A percentile compares a stretch with the other conserved stretches of the same genome.
Evolutionary conservation across 2,329 filamentous ascomycete species (phyloP).

Genomic region (Fusarium mexicanum): DNA sequence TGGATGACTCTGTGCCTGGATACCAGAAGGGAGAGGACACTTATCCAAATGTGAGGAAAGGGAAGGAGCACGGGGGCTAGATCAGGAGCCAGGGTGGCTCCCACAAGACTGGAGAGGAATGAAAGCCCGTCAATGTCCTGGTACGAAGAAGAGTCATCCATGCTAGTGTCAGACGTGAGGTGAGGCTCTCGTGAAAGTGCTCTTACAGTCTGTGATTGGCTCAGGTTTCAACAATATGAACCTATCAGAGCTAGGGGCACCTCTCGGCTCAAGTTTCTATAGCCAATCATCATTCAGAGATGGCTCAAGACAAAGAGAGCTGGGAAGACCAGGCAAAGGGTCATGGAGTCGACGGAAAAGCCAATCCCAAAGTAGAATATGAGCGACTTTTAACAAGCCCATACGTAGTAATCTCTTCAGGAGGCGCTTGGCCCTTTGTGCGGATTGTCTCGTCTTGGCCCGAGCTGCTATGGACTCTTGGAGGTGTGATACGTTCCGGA

Average conservation of each 20-base stretch:
- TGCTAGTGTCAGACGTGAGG: constrained; percentile 47
- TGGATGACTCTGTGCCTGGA: constrained; percentile 4
- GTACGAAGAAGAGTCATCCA: constrained; percentile 40
- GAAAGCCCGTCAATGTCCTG: constrained; percentile 39
- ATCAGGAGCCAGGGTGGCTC: constrained; percentile 25
- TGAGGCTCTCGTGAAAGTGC: constrained; percentile 48
- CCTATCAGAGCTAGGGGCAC: constrained; percentile 16
- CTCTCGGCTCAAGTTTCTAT: constrained; percentile 18
- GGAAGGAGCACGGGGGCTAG: constrained; percentile 25
- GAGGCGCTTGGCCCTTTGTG: constrained; percentile 27
- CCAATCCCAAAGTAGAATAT: constrained; percentile 42
- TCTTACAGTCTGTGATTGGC: constrained; percentile 46
- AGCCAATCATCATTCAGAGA: constrained; percentile 26
- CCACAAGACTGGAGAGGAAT: constrained; percentile 35
- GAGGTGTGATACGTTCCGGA: constrained; percentile 32
- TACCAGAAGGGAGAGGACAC: constrained; percentile 38
- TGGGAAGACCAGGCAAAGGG: constrained; percentile 36
- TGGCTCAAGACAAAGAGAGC: constrained; percentile 31
- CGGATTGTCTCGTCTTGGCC: constrained; percentile 9
- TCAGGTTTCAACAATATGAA: neutral
- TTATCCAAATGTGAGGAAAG: constrained; percentile 24
- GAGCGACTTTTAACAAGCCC: constrained; percentile 38
- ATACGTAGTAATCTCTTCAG: constrained; percentile 17
- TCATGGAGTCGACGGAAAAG: constrained; percentile 34
- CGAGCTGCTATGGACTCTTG: constrained; percentile 20